Conservation (phyloP, 352 stramenopile genomes). For the Phytophthora kernoviae region DNA sequence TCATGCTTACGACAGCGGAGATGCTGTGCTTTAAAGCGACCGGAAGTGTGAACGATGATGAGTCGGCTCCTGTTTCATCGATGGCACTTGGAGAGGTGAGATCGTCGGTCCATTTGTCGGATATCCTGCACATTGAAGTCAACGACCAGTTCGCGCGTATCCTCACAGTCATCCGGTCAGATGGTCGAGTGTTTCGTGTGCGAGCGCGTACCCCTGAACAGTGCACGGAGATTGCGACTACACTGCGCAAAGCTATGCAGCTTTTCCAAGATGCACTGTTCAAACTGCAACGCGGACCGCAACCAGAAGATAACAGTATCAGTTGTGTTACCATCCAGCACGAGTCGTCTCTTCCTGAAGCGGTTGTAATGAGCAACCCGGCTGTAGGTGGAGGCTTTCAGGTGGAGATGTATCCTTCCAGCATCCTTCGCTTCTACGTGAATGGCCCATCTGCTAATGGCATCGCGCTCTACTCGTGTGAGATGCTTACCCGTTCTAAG, state of each 20-base stretch:
- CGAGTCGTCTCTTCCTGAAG: conserved; percentile 64
- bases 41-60: conserved; percentile 34
- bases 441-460: conserved; percentile 64
- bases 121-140: conserved; percentile 81
- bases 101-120: conserved; percentile 71
- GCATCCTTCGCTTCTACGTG: conserved; percentile 75
- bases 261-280: conserved; percentile 79
- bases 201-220: conserved; percentile 69
- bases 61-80: conserved; percentile 26
- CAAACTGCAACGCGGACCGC: conserved; percentile 63
- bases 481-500: conserved; percentile 49
- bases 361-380: conserved; percentile 56
- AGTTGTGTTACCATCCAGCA: conserved; percentile 80
- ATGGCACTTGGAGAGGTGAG: conserved; percentile 69
- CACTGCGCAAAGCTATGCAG: conserved; percentile 62
- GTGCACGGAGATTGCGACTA: conserved; percentile 57
- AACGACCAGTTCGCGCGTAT: conserved; percentile 75
- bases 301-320: conserved; percentile 70
- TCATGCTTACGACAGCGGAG: conserved; percentile 77
- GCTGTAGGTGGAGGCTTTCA: conserved; percentile 49
- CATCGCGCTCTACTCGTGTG: conserved; percentile 57
- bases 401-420: conserved; percentile 76
- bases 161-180: conserved; percentile 71
- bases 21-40: conserved; percentile 80
- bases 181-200: conserved; percentile 75